Base-by-base conservation (phyloP, 495 filamentous ascomycete genomes). In the Lasiosphaeris hirsuta region DNA sequence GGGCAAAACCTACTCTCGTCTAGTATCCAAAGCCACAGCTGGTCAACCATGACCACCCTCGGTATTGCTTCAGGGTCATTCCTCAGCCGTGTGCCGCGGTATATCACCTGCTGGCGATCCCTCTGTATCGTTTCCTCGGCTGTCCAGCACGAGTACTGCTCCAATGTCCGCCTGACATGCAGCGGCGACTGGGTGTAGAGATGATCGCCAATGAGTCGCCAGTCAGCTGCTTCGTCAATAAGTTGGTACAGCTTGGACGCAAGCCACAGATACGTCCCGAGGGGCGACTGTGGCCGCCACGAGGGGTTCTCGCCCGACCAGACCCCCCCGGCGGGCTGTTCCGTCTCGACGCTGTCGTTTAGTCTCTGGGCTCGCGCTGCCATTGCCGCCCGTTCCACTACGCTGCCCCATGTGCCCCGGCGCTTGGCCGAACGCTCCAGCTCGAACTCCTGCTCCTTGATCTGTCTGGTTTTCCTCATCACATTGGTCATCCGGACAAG, bases 1-100 rank as follows among this genome's bases (percentile, higher is more conserved):
- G 7, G 0, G 33, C 9, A 11, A 10, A 37, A 19, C 41, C 3
- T 30, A 63, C 60, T 63, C 10, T 79, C 78, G 17, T 86, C 85
- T 11, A 89, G 57, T 23, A 88, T 80, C 84, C 84, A 89, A 74
- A 89, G 78, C 86, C 86, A 89, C 8, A 89, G 71, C 64, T 89
- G 86, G 57, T 89, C 86, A 3, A 88, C 86, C 86, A 89, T 90
- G 60, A 88, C 80, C 10, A 89, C 79, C 53, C 88, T 82, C 0
- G 83, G 80, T n/a, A 86, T 64, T 5, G 62, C 59, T 40, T 64
- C 62, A 6, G 55, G 55, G 18, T 64, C 62, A 23, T 58, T 64
- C 46, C 56, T 47, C 58, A 58, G 51, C 38, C 56, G 30, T 4
- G 62, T 64, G 4, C 54, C 62, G 23, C 62, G 58, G 41, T 61